Evolutionary conservation across 345 rosid genomes (phyloP).

Genomic region (Cardamine occulta): DNA sequence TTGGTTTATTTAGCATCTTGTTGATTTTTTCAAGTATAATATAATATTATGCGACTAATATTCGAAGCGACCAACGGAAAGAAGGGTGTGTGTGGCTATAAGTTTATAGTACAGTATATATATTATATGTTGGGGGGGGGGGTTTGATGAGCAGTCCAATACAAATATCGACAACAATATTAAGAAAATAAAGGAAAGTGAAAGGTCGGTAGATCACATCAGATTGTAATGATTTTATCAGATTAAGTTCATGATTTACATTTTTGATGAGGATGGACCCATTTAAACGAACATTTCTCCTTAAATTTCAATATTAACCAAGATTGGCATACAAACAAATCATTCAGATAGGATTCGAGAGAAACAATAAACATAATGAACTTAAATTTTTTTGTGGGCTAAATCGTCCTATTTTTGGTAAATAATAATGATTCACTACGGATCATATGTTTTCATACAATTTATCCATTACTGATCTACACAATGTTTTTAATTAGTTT

Average conservation of each 20-base stretch:
- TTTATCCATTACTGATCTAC: not conserved
- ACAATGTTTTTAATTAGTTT: not conserved
- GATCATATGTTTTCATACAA: not conserved
- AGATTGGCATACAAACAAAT: not conserved
- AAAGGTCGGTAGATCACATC: conserved; percentile 73
- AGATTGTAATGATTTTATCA: conserved; percentile 61
- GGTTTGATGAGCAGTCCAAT: conserved; percentile 45
- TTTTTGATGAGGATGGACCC: conserved; percentile 46
- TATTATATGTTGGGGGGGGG: conserved; percentile 24
- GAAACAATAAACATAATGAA: not conserved
- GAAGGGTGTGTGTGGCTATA: conserved; percentile 30
- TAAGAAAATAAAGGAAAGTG: conserved; percentile 16
- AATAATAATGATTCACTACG: not conserved
- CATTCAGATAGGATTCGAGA: not conserved
- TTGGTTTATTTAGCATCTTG: conserved; percentile 25
- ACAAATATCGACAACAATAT: conserved; percentile 23
- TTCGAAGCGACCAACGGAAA: conserved; percentile 39
- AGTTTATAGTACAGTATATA: conserved; percentile 32
- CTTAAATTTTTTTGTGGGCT: not conserved
- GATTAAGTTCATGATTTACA: conserved; percentile 53
- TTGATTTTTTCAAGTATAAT: conserved; percentile 4
- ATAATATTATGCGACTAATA: conserved; percentile 17
- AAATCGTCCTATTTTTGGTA: not conserved
- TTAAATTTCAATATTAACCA: not conserved
- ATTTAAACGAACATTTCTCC: conserved; percentile 3